Conservation (phyloP, 495 filamentous ascomycete species). For the Xylaria longipes region DNA sequence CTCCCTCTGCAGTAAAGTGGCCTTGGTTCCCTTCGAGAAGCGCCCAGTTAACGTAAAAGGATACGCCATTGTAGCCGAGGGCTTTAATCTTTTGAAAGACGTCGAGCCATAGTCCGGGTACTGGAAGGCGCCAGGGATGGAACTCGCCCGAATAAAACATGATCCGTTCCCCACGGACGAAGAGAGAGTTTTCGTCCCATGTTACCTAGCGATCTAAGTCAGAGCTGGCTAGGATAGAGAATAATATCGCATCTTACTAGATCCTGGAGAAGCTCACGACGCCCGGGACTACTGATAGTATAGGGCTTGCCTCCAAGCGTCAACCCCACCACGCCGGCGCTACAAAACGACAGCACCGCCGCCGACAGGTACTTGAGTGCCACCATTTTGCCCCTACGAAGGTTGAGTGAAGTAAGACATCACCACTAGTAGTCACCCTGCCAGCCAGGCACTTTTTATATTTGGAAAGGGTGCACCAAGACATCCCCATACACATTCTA, state of each 20-base stretch:
- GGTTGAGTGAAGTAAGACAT: not conserved
- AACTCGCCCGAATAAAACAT: constrained; percentile 78
- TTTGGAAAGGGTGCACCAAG: not conserved
- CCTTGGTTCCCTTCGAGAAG: constrained; percentile 77
- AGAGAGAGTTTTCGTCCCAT: constrained; percentile 77
- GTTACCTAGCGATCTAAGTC: constrained; percentile 51
- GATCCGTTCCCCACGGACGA: constrained; percentile 72
- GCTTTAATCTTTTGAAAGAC: constrained; percentile 82
- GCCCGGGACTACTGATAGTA: constrained; percentile 10
- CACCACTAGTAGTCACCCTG: not conserved
- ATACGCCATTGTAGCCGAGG: constrained; percentile 76
- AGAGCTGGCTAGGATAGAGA: constrained; percentile 24
- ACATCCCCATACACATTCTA: not conserved
- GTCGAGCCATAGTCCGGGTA: constrained; percentile 73
- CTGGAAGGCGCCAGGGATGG: constrained; percentile 77
- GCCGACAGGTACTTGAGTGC: constrained; percentile 11
- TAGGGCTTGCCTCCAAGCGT: constrained; percentile 7
- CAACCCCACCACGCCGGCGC: not conserved
- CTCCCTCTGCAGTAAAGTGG: constrained; percentile 69
- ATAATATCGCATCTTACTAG: not conserved
- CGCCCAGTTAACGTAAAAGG: constrained; percentile 81
- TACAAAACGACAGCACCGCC: constrained; percentile 12
- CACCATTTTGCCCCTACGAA: constrained; percentile 13
- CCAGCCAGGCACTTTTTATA: not conserved
- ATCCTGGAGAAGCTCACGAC: constrained; percentile 19